A percentile compares a stretch with the other conserved stretches of the same genome.
phyloP scores from a whole-genome alignment of 768 basidiomycete species.

The Clavulina sp. region DNA sequence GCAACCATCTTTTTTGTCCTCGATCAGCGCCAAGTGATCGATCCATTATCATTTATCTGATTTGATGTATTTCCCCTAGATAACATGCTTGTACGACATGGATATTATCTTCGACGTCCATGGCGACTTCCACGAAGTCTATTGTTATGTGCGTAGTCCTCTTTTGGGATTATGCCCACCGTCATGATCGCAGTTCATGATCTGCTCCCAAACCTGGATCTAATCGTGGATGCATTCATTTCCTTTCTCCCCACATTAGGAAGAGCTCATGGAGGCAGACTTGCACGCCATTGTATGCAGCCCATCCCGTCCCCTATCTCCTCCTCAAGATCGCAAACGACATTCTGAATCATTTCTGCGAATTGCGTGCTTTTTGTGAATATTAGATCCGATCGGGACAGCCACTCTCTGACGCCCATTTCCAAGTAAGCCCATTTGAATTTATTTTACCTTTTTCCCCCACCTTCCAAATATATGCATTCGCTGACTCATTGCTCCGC shows the following conservation, averaged over 20 bases:
- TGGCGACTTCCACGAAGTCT: conserved; percentile 92
- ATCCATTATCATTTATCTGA: not conserved
- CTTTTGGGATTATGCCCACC: not conserved
- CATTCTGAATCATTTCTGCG: not conserved
- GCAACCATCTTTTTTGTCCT: not conserved
- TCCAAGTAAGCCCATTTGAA: conserved; percentile 30
- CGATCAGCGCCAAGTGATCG: not conserved
- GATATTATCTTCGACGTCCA: conserved; percentile 87
- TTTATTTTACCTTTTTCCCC: not conserved
- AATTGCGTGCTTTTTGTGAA: not conserved
- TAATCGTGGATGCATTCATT: not conserved
- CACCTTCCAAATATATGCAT: not conserved
- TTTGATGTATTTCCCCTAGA: conserved; percentile 29
- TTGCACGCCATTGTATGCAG: conserved; percentile 89
- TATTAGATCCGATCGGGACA: conserved; percentile 68
- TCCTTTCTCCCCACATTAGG: conserved; percentile 29
- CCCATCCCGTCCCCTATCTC: too few species aligned
- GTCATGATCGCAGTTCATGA: too few species aligned
- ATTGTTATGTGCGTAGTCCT: conserved; percentile 50
- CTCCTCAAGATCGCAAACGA: not conserved
- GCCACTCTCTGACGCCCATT: conserved; percentile 77
- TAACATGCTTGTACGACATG: conserved; percentile 96
- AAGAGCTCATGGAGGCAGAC: conserved; percentile 99
- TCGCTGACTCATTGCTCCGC: not conserved
- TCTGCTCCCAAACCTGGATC: too few species aligned